Conservation (phyloP, 2,329 filamentous ascomycete genomes). For the Epichloe gansuensis region DNA sequence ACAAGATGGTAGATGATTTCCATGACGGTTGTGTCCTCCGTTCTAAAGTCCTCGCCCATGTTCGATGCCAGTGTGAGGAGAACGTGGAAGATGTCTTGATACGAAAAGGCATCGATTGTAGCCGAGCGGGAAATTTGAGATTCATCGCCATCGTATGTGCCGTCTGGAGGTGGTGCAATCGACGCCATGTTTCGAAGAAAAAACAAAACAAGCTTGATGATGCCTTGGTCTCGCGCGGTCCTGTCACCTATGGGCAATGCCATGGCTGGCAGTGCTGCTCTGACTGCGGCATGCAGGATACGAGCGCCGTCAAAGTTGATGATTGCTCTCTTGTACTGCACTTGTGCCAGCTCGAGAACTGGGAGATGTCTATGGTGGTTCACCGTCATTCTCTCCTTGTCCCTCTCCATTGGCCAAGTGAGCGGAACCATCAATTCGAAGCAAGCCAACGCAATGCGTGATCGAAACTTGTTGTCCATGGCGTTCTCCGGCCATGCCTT, state of each 20-base stretch:
- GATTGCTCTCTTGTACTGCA: slow-evolving; percentile 78
- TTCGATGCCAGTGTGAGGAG: slow-evolving; percentile 81
- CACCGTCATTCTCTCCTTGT: slow-evolving; percentile 68
- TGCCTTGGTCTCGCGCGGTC: slow-evolving; percentile 69
- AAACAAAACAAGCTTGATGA: slow-evolving; percentile 82
- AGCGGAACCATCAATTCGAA: slow-evolving; percentile 83
- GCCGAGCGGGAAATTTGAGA: slow-evolving; percentile 77
- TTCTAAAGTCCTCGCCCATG: slow-evolving; percentile 84
- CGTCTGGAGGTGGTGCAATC: slow-evolving; percentile 60
- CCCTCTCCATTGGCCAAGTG: slow-evolving; percentile 83
- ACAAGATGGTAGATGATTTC: slow-evolving; percentile 88
- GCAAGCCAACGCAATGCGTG: slow-evolving; percentile 70
- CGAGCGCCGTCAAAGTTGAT: slow-evolving; percentile 68
- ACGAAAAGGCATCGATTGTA: slow-evolving; percentile 77
- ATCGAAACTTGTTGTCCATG: slow-evolving; percentile 60
- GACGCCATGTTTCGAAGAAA: slow-evolving; percentile 80
- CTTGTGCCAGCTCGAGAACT: slow-evolving; percentile 75
- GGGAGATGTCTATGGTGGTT: slow-evolving; percentile 90
- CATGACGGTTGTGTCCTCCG: slow-evolving; percentile 78
- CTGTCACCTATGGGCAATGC: slow-evolving; percentile 65
- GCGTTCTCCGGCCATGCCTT: slow-evolving; percentile 65
- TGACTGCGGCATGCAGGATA: slow-evolving; percentile 69
- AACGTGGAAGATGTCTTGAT: slow-evolving; percentile 79
- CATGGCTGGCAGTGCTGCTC: slow-evolving; percentile 76
- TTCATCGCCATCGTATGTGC: slow-evolving; percentile 76